Conservation (phyloP, 345 rosid genomes). For the Trapa bicornis region DNA sequence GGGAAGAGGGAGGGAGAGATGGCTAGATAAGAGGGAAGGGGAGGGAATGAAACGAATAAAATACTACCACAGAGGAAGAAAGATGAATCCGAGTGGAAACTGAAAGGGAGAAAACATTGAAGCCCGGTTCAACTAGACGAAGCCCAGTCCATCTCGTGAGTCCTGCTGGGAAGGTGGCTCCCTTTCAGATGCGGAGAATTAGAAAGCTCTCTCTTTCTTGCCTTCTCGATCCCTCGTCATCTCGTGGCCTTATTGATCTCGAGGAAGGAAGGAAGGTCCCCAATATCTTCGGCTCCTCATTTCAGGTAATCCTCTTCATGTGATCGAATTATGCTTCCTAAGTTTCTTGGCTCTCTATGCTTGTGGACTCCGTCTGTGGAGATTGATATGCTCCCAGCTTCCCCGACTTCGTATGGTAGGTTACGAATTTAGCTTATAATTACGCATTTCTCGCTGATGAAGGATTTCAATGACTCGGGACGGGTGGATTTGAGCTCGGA, state of each 20-base stretch:
- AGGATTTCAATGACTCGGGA: neutral
- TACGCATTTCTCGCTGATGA: neutral
- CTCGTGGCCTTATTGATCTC: neutral
- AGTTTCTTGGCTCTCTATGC: neutral
- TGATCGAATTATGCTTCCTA: neutral
- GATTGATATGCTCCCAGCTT: no score
- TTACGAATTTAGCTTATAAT: neutral
- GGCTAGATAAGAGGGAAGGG: neutral
- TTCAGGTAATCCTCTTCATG: neutral
- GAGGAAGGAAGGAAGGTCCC: neutral
- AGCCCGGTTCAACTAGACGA: neutral
- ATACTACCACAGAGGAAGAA: neutral
- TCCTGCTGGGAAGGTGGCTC: neutral
- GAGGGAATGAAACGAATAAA: neutral
- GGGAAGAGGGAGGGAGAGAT: no score
- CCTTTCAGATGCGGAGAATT: neutral
- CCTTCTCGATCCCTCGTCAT: neutral
- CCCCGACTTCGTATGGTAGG: neutral
- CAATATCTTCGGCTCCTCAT: neutral
- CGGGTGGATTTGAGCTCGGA: neutral
- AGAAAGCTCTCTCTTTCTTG: neutral
- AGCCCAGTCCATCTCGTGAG: neutral
- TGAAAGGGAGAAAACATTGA: neutral
- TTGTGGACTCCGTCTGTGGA: neutral
- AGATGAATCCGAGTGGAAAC: neutral